Evolutionary conservation across 176 grass and related monocot genomes (phyloP).

Genomic region (Aegilops speltoides): DNA sequence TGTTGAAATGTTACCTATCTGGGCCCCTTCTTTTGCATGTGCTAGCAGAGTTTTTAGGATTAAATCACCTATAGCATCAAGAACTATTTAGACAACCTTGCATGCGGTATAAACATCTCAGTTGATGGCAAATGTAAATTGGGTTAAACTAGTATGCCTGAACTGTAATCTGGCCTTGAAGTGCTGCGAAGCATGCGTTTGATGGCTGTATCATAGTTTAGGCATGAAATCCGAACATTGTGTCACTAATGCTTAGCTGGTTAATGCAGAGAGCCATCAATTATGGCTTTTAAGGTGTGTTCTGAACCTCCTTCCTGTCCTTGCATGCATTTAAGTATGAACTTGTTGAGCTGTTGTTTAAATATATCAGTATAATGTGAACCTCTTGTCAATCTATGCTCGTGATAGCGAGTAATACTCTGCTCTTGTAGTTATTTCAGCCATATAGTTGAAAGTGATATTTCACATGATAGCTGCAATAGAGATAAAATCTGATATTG

Average conservation of each 20-base stretch:
- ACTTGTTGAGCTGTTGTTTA: constrained; percentile 19
- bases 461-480: not conserved
- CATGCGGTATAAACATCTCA: not conserved
- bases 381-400: too few species aligned
- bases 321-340: not conserved
- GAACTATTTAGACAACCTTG: not conserved
- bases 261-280: not conserved
- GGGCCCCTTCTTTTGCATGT: not conserved
- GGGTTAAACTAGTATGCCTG: not conserved
- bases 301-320: not conserved
- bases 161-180: not conserved
- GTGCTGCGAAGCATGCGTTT: not conserved
- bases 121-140: not conserved
- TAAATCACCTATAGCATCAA: constrained; percentile 8
- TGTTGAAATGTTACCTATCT: not conserved
- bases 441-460: not conserved
- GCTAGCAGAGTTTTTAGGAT: not conserved
- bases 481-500: constrained; percentile 3
- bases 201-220: not conserved
- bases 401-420: not conserved
- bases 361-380: too few species aligned
- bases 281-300: constrained; percentile 7
- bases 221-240: not conserved
- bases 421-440: not conserved
- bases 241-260: not conserved